Evolutionary conservation across 345 rosid genomes (phyloP).

Genomic region (Bruguiera gymnorhiza): DNA sequence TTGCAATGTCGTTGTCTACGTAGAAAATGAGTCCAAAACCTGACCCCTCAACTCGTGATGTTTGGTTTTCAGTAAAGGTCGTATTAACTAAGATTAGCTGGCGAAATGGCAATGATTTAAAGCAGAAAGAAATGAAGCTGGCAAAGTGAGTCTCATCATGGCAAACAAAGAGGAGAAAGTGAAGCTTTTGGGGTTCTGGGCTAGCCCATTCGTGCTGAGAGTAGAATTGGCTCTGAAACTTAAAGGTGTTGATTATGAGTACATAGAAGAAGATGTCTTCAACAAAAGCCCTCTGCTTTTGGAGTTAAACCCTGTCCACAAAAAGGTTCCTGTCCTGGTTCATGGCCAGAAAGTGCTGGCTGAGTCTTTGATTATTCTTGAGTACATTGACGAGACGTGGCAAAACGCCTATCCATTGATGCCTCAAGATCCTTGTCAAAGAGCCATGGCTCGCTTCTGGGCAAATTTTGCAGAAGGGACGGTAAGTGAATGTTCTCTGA

Average conservation of each 20-base stretch:
- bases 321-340: conserved; percentile 17
- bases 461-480: conserved; percentile 30
- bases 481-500: conserved; percentile 11
- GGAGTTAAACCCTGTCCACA: conserved; percentile 18
- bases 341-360: conserved; percentile 10
- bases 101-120: too few species aligned
- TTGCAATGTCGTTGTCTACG: too few species aligned
- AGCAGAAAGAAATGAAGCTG: too few species aligned
- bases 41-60: too few species aligned
- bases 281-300: conserved; percentile 17
- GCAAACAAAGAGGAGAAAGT: conserved; percentile 1
- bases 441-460: conserved; percentile 42
- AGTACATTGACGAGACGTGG: conserved; percentile 40
- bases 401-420: conserved; percentile 22
- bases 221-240: conserved; percentile 22
- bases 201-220: conserved; percentile 15
- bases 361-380: conserved; percentile 23
- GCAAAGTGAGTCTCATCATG: background rate
- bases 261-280: conserved; percentile 22
- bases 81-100: too few species aligned
- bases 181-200: conserved; percentile 20
- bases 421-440: conserved; percentile 36
- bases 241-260: conserved; percentile 21
- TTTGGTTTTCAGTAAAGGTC: too few species aligned
- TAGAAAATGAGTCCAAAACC: too few species aligned